phyloP scores from a whole-genome alignment of 2,329 filamentous ascomycete genomes.

The Aspergillus versicolor region DNA sequence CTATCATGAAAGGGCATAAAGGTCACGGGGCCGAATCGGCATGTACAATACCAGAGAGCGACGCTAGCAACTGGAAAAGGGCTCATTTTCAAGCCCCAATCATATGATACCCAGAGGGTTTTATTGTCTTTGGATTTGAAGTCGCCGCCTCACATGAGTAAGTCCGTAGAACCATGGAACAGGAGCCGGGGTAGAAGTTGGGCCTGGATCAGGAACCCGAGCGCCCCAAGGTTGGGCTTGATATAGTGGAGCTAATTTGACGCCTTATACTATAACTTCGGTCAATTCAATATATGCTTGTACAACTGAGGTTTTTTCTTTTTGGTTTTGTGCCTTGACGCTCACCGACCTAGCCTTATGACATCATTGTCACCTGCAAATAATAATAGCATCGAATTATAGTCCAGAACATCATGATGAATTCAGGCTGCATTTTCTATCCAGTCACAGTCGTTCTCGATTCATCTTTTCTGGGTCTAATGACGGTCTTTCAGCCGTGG shows the following conservation, averaged over 20 bases:
- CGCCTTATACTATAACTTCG: not conserved
- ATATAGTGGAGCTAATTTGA: slow-evolving; percentile 5
- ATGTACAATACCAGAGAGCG: slow-evolving; percentile 13
- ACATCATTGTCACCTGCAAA: not conserved
- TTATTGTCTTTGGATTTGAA: not conserved
- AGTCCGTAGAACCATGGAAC: slow-evolving; percentile 8
- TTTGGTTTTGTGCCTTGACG: not conserved
- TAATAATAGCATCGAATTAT: not conserved
- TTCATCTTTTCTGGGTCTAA: not conserved
- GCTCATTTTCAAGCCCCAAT: not conserved
- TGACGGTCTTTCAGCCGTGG: not conserved
- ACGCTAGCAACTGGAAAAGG: not conserved
- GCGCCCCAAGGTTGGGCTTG: slow-evolving; percentile 3
- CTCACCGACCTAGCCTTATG: not conserved
- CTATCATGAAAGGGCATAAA: slow-evolving; percentile 1
- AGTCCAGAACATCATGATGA: slow-evolving; percentile 1
- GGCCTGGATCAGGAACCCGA: slow-evolving; percentile 11
- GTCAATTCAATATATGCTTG: not conserved
- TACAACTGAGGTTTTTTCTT: not conserved
- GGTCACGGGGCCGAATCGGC: slow-evolving; percentile 2
- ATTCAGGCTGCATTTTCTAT: slow-evolving; percentile 1
- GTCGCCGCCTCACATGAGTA: not conserved
- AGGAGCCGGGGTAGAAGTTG: not conserved
- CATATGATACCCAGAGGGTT: slow-evolving; percentile 5
- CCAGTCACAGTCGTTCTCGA: not conserved